Conservation (phyloP, 2,329 filamentous ascomycete species). For the Diplodia mutila region DNA sequence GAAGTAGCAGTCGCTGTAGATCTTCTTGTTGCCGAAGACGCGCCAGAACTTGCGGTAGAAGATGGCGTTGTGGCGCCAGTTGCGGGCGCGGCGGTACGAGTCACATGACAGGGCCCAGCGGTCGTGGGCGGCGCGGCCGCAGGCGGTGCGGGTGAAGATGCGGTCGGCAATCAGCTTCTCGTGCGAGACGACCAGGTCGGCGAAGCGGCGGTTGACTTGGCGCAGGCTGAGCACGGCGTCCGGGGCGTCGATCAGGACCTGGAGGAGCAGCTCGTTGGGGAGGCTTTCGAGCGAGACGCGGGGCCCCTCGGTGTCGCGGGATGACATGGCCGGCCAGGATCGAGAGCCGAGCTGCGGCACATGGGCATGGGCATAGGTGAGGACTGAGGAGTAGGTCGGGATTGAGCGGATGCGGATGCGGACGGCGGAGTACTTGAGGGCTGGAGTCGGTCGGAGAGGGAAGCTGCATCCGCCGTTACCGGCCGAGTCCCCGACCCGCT, state of each 20-base stretch:
- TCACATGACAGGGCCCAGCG: conserved; percentile 9
- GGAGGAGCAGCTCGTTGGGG: conserved; percentile 25
- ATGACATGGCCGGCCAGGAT: conserved; percentile 11
- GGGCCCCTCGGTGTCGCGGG: background rate
- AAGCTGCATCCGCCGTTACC: conserved; percentile 11
- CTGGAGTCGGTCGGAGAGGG: background rate
- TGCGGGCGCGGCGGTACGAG: conserved; percentile 22
- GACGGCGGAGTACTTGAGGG: conserved; percentile 5
- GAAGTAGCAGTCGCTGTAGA: conserved; percentile 25
- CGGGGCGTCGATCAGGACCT: conserved; percentile 3
- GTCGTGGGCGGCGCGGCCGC: conserved; percentile 16
- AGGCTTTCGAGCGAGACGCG: conserved; percentile 15
- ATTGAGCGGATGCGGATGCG: background rate
- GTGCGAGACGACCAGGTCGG: conserved; percentile 14
- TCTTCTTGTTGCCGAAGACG: conserved; percentile 19
- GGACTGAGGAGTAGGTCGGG: background rate
- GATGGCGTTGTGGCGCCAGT: conserved; percentile 24
- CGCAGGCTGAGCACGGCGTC: conserved; percentile 21
- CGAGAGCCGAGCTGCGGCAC: background rate
- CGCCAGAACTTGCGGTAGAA: conserved; percentile 27
- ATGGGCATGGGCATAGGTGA: background rate
- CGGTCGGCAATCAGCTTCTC: conserved; percentile 24
- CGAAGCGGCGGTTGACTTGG: conserved; percentile 23
- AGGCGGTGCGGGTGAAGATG: conserved; percentile 8
- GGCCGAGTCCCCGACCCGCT: background rate